Base-by-base conservation (phyloP, 176 grass and related monocot genomes). In the Carex cristatella region DNA sequence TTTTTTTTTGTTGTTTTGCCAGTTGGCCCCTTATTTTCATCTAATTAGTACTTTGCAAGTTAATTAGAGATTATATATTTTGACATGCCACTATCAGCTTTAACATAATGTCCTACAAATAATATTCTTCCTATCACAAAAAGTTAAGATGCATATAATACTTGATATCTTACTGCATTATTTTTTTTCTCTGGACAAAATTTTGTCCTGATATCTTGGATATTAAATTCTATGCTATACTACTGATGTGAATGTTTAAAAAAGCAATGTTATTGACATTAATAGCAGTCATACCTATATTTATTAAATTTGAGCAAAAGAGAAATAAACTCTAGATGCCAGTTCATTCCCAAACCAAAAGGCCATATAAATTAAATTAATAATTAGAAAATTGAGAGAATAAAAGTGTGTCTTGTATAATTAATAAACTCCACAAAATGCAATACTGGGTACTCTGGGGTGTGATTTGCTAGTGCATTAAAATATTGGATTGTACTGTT, bases 401-500 rank as follows among this genome's bases (percentile, higher is more conserved):
- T 1, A 75, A 12, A 51, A 10, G 13, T 12, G 13, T 12, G 42
- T 74, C n/a, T 74, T 74, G 14, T 48, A 73, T 38, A 10, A 6
- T 68, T 10, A 60, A 53, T 27, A 74, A 75, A 54, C 13, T 5
- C 8, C 8, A 78, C 1, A 78, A 32, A 32, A 18, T 32, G 4
- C 27, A 78, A 83, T 51, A 64, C 19, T 69, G 27, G 30, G 81
- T 3, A 83, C 35, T 55, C 10, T 83, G 23, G 12, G 40, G 61
- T 68, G 44, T 10, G 13, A 32, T 16, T 54, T 83, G 62, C 11
- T 11, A 67, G 2, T 13, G 40, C 55, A 4, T 64, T 19, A 54
- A 33, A 54, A 67, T 83, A 83, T 83, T 83, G 38, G 54, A 68
- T 83, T 33, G 12, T 69, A 69, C 69, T 65, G 40, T 83, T 37